Evolutionary conservation across 306 rosid species (phyloP).

Genomic region (Aeschynomene evenia): DNA sequence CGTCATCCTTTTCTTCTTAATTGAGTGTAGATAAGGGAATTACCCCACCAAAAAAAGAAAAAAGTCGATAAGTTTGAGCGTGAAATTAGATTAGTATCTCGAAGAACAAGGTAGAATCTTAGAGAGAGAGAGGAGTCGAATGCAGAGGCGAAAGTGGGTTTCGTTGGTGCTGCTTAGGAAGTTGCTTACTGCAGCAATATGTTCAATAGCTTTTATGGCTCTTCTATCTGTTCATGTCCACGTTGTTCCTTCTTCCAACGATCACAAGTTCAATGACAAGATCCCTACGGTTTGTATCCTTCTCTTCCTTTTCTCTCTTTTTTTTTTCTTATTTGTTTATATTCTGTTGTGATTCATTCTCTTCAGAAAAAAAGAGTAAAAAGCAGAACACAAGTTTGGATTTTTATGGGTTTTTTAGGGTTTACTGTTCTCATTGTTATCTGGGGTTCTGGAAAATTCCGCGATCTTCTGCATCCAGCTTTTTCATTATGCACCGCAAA

Average conservation of each 20-base stretch:
- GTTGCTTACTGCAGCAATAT: slow-evolving; percentile 70
- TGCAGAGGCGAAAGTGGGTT: slow-evolving; percentile 62
- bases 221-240: slow-evolving; percentile 63
- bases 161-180: slow-evolving; percentile 59
- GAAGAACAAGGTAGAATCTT: background rate
- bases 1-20: background rate
- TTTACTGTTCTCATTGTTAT: background rate
- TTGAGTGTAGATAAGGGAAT: background rate
- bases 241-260: slow-evolving; percentile 69
- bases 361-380: background rate
- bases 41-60: background rate
- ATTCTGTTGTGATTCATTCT: background rate
- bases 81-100: background rate
- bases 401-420: slow-evolving; percentile 23
- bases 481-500: background rate
- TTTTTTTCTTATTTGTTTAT: too few relatives aligned
- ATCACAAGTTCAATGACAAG: slow-evolving; percentile 69
- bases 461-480: background rate
- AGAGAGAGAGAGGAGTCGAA: slow-evolving; percentile 27
- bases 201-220: slow-evolving; percentile 59
- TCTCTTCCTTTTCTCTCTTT: background rate
- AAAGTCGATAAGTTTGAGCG: background rate
- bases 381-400: background rate
- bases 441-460: slow-evolving; percentile 5
- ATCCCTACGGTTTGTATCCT: slow-evolving; percentile 56